A percentile compares a stretch with the other conserved stretches of the same genome.
Evolutionary conservation across 768 basidiomycete genomes (phyloP).

Genomic region (Termitomyces sp.): DNA sequence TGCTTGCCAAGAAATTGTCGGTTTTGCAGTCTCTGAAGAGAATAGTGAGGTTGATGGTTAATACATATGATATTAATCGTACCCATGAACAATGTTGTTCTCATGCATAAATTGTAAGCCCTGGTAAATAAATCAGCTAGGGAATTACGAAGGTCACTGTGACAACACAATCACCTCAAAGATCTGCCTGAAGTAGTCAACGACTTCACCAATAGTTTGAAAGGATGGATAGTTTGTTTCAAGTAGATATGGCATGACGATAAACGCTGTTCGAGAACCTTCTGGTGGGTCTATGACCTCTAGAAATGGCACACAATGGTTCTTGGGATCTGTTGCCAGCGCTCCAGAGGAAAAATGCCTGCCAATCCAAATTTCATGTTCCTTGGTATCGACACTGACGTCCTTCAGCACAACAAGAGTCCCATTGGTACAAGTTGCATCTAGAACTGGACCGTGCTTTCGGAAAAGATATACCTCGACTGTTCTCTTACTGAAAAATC

Average conservation of each 20-base stretch:
- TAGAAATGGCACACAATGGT: constrained; percentile 26
- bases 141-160: fast-evolving
- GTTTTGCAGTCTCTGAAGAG: too few species aligned
- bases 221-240: background rate
- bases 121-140: background rate
- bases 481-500: background rate
- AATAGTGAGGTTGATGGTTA: background rate
- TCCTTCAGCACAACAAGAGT: constrained; percentile 22
- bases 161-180: background rate
- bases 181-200: too few species aligned
- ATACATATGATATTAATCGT: background rate
- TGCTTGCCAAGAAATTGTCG: background rate
- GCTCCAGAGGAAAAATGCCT: constrained; percentile 13
- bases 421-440: constrained; percentile 25
- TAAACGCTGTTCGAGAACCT: constrained; percentile 6
- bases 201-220: too few species aligned
- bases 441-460: constrained; percentile 12
- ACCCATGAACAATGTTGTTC: background rate
- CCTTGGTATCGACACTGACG: constrained; percentile 4
- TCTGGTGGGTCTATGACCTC: constrained; percentile 13
- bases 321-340: constrained; percentile 15
- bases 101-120: background rate
- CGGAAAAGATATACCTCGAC: background rate
- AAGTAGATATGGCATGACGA: constrained; percentile 23
- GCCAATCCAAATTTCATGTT: constrained; percentile 24